Conservation (phyloP, 495 filamentous ascomycete genomes). For the Bryoglossum gracile region DNA sequence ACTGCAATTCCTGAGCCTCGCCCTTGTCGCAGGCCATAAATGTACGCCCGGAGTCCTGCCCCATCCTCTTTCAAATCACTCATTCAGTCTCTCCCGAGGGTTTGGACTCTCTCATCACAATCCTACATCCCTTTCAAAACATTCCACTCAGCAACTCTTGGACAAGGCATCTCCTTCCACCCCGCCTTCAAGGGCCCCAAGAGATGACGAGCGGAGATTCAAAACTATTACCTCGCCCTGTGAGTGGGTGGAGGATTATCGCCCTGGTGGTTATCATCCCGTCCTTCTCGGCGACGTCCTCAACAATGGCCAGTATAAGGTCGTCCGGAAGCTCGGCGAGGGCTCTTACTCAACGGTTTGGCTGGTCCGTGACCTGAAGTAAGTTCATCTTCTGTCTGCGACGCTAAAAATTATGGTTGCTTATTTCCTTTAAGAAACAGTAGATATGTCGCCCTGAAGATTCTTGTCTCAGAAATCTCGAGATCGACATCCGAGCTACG, state of each 20-base stretch:
- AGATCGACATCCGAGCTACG: background rate
- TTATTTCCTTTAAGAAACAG: background rate
- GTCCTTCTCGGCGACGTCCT: background rate
- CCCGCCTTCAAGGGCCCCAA: background rate
- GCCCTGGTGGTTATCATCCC: background rate
- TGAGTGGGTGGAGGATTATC: background rate
- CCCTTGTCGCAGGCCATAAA: no score
- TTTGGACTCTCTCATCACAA: no score
- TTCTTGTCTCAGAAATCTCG: background rate
- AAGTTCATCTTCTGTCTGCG: background rate
- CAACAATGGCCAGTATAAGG: background rate
- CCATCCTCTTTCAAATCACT: no score
- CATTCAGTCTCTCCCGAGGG: no score
- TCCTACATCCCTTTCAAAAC: no score
- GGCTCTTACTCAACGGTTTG: background rate
- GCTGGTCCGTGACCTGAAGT: background rate
- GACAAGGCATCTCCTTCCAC: background rate
- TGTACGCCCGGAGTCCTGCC: no score
- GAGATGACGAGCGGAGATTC: background rate
- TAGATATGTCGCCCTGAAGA: background rate
- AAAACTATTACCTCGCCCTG: background rate
- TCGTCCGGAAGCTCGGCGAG: background rate
- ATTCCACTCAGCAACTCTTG: no score
- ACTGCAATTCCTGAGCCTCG: no score
- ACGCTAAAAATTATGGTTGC: background rate